Evolutionary conservation across 306 rosid species (phyloP).

Genomic region (Casuarina equisetifolia): DNA sequence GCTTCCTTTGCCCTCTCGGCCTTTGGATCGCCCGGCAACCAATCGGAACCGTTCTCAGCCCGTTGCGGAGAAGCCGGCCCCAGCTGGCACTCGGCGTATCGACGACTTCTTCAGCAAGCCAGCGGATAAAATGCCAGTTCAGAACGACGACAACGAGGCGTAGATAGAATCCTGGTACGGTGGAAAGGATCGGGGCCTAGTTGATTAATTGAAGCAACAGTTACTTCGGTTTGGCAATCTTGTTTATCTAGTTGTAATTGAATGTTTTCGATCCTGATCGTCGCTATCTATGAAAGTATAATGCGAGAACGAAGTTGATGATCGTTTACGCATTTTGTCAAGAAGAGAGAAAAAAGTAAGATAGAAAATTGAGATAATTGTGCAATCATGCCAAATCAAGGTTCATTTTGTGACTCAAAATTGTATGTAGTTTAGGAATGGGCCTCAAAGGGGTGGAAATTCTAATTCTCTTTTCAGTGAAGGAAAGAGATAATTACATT

Average conservation of each 20-base stretch:
- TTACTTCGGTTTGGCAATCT: background rate
- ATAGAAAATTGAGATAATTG: background rate
- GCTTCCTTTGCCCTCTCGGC: conserved; percentile 54
- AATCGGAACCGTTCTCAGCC: conserved; percentile 35
- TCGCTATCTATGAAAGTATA: background rate
- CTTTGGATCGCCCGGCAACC: conserved; percentile 27
- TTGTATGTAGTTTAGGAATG: background rate
- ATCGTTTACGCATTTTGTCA: background rate
- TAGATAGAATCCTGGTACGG: background rate
- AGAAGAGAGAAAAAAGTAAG: background rate
- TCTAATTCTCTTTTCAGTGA: background rate
- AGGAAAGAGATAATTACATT: too few species aligned
- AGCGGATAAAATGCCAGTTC: conserved; percentile 25
- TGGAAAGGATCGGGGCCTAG: background rate
- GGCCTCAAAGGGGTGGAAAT: background rate
- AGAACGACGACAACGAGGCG: conserved; percentile 12
- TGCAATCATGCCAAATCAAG: background rate
- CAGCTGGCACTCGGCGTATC: conserved; percentile 59
- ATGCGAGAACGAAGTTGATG: background rate
- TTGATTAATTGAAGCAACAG: background rate
- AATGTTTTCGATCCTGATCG: background rate
- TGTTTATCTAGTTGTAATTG: background rate
- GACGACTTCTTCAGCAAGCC: conserved; percentile 62
- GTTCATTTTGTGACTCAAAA: background rate
- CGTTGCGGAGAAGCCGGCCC: conserved; percentile 34